Conservation (phyloP, 2,329 filamentous ascomycete genomes). For the Harringtonia aguacate region DNA sequence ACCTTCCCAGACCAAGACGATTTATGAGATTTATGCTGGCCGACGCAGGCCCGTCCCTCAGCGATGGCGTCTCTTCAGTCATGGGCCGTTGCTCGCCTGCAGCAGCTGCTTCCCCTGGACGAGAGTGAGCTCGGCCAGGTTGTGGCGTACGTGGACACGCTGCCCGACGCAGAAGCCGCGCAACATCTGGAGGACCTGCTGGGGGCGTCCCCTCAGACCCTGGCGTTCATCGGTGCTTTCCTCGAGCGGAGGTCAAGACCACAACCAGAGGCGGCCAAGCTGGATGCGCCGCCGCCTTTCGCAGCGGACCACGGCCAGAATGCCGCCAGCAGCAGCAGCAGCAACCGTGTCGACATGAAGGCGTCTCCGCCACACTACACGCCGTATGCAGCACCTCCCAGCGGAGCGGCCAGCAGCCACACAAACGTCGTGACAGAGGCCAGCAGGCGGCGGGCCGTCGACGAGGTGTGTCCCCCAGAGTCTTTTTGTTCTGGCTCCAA, state of each 20-base stretch:
- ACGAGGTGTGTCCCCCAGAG: background rate
- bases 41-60: too few relatives aligned
- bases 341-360: too few relatives aligned
- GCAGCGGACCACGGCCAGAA: too few relatives aligned
- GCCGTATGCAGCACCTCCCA: background rate
- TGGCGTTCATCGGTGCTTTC: slow-evolving; percentile 6
- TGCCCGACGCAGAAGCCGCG: slow-evolving; percentile 3
- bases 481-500: too few relatives aligned
- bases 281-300: background rate
- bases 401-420: background rate
- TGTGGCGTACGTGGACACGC: background rate
- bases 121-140: slow-evolving; percentile 6
- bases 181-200: slow-evolving; percentile 3
- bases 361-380: background rate
- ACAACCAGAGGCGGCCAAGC: background rate
- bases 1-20: too few relatives aligned
- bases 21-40: too few relatives aligned
- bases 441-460: background rate
- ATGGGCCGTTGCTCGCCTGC: slow-evolving; percentile 3
- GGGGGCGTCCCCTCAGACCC: slow-evolving; percentile 1
- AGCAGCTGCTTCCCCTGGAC: slow-evolving; percentile 6
- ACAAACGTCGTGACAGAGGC: background rate
- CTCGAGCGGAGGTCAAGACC: background rate
- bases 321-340: too few relatives aligned
- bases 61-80: too few relatives aligned